Evolutionary conservation across 1,284 basidiomycete genomes (phyloP), one percentile per base, ranked within the genome.

Genomic region (Sporisorium reilianum): DNA sequence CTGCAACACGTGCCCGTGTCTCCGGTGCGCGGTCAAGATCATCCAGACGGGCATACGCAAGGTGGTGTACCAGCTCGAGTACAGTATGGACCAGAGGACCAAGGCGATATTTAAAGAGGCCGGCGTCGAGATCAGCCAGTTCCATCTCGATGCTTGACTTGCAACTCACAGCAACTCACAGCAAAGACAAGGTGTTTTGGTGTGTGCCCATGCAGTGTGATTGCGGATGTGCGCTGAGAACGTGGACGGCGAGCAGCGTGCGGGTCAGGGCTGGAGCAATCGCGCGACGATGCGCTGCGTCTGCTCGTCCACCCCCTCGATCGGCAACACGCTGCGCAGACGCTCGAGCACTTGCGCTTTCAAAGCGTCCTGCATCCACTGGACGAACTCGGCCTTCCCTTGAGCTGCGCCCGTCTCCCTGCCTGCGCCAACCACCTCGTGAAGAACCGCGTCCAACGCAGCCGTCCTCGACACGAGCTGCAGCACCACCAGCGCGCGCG

Each of bases 11-110:
- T 98, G 97, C 81, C 97, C 97, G 0, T 99, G 97, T 85, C 87
- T 99, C 10, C 91, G 91, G 72, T 99, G 97, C 84, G 94, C 95
- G 0, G 91, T 98, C 84, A 99, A 99, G 85, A 98, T 99, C 75
- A 93, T 95, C 25, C 96, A 99, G 84, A 92, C 91, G 45, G 96
- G 96, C 5, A 92, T 99, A 16, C 90, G 89, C 65, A 92, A 92
- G 75, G 96, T 99, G 10, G 93, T 99, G 6, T 99, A 99, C 85
- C 96, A 96, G 85, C 87, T 97, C 58, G 91, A 91, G 65, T 99
- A 99, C 86, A 73, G 66, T 25, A 78, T 83, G 75, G 95, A 86
- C 80, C 90, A 87, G 18, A 75, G 82, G 20, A 84, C 81, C 18
- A 70, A 80, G 6, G 55, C 67, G 11, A 85, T 87, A 26, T 85